Evolutionary conservation across 352 stramenopile species (phyloP).

Genomic region (Pythium volutum): DNA sequence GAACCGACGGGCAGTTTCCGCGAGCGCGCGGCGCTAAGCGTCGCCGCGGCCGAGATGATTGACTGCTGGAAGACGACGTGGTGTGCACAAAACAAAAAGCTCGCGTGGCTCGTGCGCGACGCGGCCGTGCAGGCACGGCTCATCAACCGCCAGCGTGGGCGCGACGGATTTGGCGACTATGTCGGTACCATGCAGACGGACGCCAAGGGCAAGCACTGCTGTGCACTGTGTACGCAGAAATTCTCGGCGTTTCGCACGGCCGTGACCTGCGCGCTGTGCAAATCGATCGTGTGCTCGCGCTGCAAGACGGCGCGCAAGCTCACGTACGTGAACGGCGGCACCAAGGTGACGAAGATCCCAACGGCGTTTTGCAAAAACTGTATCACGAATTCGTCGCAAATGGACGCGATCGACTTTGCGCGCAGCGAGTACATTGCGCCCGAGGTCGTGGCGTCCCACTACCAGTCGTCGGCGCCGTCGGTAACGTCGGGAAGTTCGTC

Average conservation of each 20-base stretch:
- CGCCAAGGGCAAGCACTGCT: slow-evolving; percentile 19
- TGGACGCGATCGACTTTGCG: slow-evolving; percentile 14
- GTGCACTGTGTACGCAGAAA: slow-evolving; percentile 6
- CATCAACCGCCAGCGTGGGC: slow-evolving; percentile 32
- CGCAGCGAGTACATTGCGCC: background rate
- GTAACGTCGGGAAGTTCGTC: background rate
- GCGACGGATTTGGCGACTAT: slow-evolving; percentile 23
- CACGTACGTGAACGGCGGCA: slow-evolving; percentile 8
- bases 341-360: slow-evolving; percentile 12
- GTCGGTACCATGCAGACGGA: slow-evolving; percentile 17
- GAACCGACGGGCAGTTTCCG: slow-evolving; percentile 20
- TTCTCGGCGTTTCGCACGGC: slow-evolving; percentile 19
- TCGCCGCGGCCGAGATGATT: slow-evolving; percentile 22
- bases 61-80: slow-evolving; percentile 25
- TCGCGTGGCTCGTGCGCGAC: slow-evolving; percentile 23
- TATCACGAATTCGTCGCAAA: slow-evolving; percentile 1
- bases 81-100: slow-evolving; percentile 37
- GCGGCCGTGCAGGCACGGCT: background rate
- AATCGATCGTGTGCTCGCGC: slow-evolving; percentile 14
- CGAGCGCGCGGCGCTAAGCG: slow-evolving; percentile 18
- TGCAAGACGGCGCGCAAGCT: slow-evolving; percentile 22
- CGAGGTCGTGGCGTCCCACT: background rate
- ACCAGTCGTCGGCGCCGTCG: background rate
- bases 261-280: slow-evolving; percentile 18
- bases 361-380: slow-evolving; percentile 18